Evolutionary conservation across 306 rosid species (phyloP).

Genomic region (Alnus rubra): DNA sequence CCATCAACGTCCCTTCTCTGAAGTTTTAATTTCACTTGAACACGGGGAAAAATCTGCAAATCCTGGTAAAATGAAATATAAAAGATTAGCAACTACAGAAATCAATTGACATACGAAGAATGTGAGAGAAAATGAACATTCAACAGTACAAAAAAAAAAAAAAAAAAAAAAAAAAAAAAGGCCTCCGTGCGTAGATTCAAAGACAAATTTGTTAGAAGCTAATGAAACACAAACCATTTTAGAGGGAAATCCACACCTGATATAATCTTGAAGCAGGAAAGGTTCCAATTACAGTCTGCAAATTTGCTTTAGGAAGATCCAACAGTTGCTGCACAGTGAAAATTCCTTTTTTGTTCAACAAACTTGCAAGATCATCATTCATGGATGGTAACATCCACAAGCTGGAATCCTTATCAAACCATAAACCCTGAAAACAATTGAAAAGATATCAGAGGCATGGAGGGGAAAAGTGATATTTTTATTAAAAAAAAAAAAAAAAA

Average conservation of each 20-base stretch:
- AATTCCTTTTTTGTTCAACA: slow-evolving; percentile 56
- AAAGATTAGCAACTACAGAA: slow-evolving; percentile 10
- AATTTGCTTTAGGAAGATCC: slow-evolving; percentile 63
- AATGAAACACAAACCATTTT: slow-evolving; percentile 16
- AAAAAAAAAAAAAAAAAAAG: not conserved
- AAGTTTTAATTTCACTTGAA: slow-evolving; percentile 65
- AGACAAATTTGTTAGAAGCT: slow-evolving; percentile 11
- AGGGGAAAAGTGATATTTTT: slow-evolving; percentile 7
- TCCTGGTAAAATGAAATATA: slow-evolving; percentile 51
- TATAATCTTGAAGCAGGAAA: slow-evolving; percentile 70
- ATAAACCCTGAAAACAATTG: slow-evolving; percentile 67
- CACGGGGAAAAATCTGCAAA: slow-evolving; percentile 68
- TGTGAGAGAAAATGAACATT: not conserved
- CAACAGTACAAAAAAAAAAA: not conserved
- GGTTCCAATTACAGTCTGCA: slow-evolving; percentile 62
- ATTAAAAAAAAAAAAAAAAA: not conserved
- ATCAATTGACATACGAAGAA: slow-evolving; percentile 12
- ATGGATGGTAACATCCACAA: slow-evolving; percentile 97
- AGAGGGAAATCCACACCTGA: slow-evolving; percentile 53
- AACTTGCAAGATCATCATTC: slow-evolving; percentile 59
- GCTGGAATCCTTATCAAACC: slow-evolving; percentile 78
- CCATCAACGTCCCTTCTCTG: slow-evolving; percentile 42
- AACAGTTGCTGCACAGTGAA: slow-evolving; percentile 61
- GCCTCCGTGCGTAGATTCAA: not conserved
- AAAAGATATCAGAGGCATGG: slow-evolving; percentile 25